Conservation (phyloP, 2,329 filamentous ascomycete genomes). For the Diatrype stigma region DNA sequence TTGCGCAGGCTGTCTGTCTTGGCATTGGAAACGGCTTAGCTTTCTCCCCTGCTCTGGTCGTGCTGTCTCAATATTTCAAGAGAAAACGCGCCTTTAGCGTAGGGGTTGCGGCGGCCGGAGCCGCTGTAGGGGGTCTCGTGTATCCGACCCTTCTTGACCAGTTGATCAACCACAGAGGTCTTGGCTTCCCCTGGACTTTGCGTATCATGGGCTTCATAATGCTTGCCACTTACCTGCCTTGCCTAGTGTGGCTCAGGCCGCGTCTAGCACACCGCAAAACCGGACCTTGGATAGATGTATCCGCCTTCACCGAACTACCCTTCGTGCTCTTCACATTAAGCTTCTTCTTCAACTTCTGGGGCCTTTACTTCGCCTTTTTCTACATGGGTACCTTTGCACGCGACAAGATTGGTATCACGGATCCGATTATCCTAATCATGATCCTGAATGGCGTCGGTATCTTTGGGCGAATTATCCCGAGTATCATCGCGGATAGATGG, state of each 20-base stretch:
- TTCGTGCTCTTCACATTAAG: conserved; percentile 32
- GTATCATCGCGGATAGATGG: conserved; percentile 42
- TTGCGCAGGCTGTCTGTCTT: conserved; percentile 19
- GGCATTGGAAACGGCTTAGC: conserved; percentile 19
- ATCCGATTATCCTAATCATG: conserved; percentile 41
- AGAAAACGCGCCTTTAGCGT: conserved; percentile 21
- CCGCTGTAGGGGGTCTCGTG: conserved; percentile 31
- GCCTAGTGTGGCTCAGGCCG: conserved; percentile 35
- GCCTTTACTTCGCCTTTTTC: conserved; percentile 39
- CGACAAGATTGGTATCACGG: conserved; percentile 9
- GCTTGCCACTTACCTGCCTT: conserved; percentile 33
- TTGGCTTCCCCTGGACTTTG: conserved; percentile 55
- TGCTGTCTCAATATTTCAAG: conserved; percentile 27
- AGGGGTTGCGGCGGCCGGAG: conserved; percentile 17
- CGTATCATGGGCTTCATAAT: conserved; percentile 45
- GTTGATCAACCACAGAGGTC: conserved; percentile 36
- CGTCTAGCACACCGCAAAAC: conserved; percentile 35
- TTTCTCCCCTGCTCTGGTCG: conserved; percentile 16
- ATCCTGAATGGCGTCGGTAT: conserved; percentile 52
- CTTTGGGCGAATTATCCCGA: conserved; percentile 44
- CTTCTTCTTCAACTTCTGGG: conserved; percentile 36
- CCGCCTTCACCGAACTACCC: conserved; percentile 36
- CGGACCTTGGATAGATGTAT: conserved; percentile 38
- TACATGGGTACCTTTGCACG: conserved; percentile 28
- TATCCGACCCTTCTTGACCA: conserved; percentile 38